A percentile compares a stretch with the other conserved stretches of the same genome.
These are phyloP conservation scores for Cunninghamia lanceolata DNA, from an alignment of 75 land plant species.

Conservation along the genomic window DNA sequence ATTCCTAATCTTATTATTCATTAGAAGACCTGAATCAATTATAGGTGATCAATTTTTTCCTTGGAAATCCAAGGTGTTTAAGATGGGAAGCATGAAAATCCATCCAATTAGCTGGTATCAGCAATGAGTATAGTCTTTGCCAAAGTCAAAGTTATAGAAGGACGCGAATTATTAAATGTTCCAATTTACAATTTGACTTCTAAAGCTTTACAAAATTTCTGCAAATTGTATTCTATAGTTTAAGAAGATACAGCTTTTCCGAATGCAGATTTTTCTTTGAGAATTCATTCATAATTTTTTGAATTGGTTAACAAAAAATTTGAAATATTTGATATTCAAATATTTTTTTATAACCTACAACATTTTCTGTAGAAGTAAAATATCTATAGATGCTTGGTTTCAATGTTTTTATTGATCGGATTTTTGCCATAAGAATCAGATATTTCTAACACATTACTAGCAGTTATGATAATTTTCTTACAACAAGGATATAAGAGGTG, in stretches of 20 bases:
- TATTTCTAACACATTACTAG: neutral
- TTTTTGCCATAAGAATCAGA: neutral
- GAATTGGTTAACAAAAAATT: neutral
- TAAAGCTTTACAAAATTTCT: neutral
- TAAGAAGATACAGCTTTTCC: neutral
- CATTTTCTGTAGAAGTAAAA: neutral
- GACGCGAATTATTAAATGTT: neutral
- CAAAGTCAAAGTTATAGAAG: neutral
- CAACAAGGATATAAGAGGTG: too few relatives aligned
- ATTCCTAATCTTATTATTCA: neutral
- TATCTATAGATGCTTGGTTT: neutral
- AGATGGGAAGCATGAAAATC: neutral
- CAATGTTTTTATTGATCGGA: neutral
- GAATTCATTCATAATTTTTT: neutral
- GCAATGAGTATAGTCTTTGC: neutral
- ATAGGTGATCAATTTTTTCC: neutral
- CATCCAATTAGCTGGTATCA: neutral
- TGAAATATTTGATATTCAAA: neutral
- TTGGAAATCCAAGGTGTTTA: neutral
- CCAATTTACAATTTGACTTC: neutral
- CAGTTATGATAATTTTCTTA: too few relatives aligned
- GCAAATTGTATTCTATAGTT: neutral
- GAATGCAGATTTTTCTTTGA: neutral
- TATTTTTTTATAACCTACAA: neutral
- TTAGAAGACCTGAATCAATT: neutral